Evolutionary conservation across 768 basidiomycete species (phyloP).

Genomic region (Hygrocybe coccinea): DNA sequence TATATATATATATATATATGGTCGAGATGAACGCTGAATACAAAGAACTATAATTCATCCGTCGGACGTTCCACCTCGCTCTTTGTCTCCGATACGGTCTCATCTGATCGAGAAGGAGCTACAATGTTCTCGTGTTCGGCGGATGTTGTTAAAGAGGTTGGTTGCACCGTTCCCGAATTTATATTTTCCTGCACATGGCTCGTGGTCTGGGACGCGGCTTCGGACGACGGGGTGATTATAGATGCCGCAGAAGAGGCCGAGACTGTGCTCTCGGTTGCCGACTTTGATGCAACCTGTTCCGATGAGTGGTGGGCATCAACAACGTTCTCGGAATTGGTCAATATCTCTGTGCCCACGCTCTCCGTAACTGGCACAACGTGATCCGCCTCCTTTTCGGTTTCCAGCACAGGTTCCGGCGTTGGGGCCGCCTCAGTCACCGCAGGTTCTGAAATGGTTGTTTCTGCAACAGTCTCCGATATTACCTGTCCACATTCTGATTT

Average conservation of each 20-base stretch:
- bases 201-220: no score
- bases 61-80: conserved; percentile 12
- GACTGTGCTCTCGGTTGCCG: not conserved
- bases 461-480: no score
- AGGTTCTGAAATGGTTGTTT: no score
- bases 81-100: conserved; percentile 1
- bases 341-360: no score
- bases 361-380: not conserved
- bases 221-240: no score
- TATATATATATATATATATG: no score
- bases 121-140: not conserved
- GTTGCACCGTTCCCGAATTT: not conserved
- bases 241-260: not conserved
- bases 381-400: not conserved
- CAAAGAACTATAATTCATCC: conserved; percentile 19
- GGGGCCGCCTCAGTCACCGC: no score
- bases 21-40: not conserved
- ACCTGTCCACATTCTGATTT: no score
- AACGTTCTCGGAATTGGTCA: not conserved
- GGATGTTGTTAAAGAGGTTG: not conserved
- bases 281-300: not conserved
- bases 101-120: not conserved
- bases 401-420: no score
- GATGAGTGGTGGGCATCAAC: no score
- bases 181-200: no score